Conservation (phyloP, 768 basidiomycete genomes). For the Suillus spraguei region DNA sequence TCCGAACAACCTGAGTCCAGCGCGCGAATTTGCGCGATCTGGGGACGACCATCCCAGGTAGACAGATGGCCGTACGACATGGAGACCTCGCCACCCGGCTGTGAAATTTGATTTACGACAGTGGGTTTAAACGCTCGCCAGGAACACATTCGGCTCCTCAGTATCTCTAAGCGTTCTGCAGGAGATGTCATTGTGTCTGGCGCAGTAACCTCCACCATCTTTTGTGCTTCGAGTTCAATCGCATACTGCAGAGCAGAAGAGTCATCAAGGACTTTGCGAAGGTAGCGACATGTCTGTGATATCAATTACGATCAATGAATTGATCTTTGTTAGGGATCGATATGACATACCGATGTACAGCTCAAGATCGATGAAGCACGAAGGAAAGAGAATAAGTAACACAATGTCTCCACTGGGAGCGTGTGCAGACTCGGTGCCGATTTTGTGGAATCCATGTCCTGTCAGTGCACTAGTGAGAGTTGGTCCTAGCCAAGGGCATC, state of each 20-base stretch:
- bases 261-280: conserved; percentile 1
- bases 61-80: neutral
- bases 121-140: neutral
- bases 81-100: conserved; percentile 3
- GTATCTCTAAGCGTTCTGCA: conserved; percentile 3
- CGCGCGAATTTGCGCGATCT: conserved; percentile 2
- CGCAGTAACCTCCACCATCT: neutral
- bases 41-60: neutral
- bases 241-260: conserved; percentile 2
- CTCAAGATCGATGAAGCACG: neutral
- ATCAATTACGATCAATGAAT: neutral
- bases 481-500: neutral
- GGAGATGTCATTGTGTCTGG: neutral
- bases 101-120: neutral
- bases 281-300: conserved; percentile 2
- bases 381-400: conserved; percentile 5
- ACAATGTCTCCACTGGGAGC: neutral
- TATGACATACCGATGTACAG: neutral
- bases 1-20: neutral
- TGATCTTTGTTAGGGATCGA: neutral
- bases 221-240: conserved; percentile 8
- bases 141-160: conserved; percentile 1
- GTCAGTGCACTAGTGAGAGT: too few species aligned
- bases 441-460: neutral
- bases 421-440: neutral